Evolutionary conservation across 2,329 filamentous ascomycete genomes (phyloP).

Genomic region (Chaetothyriales sp.): DNA sequence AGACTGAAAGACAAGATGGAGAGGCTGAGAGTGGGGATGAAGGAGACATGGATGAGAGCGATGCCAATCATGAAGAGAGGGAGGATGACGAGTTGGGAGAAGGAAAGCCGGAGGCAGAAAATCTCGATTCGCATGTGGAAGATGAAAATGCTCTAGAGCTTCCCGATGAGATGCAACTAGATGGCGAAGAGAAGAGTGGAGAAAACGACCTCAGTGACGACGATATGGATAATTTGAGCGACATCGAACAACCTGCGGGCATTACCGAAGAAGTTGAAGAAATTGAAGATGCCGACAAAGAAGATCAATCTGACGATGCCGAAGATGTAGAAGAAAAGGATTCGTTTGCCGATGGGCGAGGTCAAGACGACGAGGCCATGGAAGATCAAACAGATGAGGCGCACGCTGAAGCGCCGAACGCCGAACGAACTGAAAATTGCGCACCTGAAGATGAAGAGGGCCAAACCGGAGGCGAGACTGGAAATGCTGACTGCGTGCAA

Average conservation of each 20-base stretch:
- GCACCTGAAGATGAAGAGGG: conserved; percentile 34
- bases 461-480: conserved; percentile 31
- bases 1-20: conserved; percentile 36
- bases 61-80: conserved; percentile 40
- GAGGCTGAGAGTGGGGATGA: conserved; percentile 37
- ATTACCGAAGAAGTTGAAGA: conserved; percentile 24
- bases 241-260: conserved; percentile 32
- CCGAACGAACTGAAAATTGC: conserved; percentile 20
- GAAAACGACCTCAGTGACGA: conserved; percentile 40
- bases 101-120: conserved; percentile 49
- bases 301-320: conserved; percentile 21
- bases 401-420: conserved; percentile 23
- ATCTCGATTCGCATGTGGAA: conserved; percentile 60
- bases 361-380: conserved; percentile 24
- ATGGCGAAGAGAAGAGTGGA: conserved; percentile 48
- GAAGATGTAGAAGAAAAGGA: conserved; percentile 22
- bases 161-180: conserved; percentile 76
- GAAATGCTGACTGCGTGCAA: conserved; percentile 29
- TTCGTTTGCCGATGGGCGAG: conserved; percentile 23
- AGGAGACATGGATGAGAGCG: conserved; percentile 40
- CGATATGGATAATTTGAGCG: conserved; percentile 43
- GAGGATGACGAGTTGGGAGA: conserved; percentile 41
- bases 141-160: conserved; percentile 72
- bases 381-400: conserved; percentile 25
- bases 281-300: conserved; percentile 17